Conservation (phyloP, 306 rosid species). For the Quercus gilva region DNA sequence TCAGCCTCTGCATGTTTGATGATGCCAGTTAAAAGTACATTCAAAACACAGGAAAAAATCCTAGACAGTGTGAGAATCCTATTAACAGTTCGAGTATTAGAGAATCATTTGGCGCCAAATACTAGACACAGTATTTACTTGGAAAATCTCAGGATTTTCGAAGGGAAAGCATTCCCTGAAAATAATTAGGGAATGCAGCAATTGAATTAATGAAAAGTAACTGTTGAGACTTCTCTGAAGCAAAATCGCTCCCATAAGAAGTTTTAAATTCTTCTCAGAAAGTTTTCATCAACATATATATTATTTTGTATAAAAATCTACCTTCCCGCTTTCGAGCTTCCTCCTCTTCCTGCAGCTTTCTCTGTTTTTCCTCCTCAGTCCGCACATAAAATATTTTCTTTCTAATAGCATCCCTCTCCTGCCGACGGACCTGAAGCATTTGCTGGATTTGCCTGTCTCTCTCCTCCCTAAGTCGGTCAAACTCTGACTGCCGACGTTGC, state of each 20-base stretch:
- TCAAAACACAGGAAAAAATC: neutral
- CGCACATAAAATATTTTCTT: conserved; percentile 69
- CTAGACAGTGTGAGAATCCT: neutral
- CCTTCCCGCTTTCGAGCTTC: conserved; percentile 85
- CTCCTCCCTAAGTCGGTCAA: conserved; percentile 57
- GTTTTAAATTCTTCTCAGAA: neutral
- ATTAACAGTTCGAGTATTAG: neutral
- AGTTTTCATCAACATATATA: neutral
- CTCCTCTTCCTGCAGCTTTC: conserved; percentile 71
- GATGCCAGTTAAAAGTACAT: neutral
- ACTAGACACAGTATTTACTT: neutral
- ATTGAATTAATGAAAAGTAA: neutral
- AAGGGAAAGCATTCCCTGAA: neutral
- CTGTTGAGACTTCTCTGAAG: neutral
- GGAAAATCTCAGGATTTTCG: neutral
- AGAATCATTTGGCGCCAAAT: neutral
- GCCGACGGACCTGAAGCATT: conserved; percentile 58
- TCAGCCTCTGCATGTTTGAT: conserved; percentile 64
- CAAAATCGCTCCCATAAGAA: neutral
- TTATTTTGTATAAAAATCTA: conserved; percentile 4
- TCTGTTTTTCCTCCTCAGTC: conserved; percentile 73
- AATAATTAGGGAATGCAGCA: neutral
- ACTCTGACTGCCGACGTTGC: conserved; percentile 62
- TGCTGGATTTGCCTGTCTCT: conserved; percentile 64
- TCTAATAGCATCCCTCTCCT: conserved; percentile 68